phyloP scores from a whole-genome alignment of 1,284 basidiomycete genomes.

The Ceratobasidium sp. region DNA sequence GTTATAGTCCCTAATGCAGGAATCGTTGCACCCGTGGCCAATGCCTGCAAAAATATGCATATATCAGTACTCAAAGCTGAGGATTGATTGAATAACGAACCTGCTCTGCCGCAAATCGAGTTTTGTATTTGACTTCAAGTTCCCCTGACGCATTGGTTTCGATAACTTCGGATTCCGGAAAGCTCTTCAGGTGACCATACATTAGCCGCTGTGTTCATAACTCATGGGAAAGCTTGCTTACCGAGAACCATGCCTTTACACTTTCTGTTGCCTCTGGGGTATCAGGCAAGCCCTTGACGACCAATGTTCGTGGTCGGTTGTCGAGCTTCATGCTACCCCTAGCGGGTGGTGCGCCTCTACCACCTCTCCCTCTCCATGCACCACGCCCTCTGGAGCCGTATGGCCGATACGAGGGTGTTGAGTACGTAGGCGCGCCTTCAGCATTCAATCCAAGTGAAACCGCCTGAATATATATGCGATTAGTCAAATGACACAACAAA shows the following conservation, averaged over 20 bases:
- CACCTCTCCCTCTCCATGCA: constrained; percentile 61
- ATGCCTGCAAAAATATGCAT: constrained; percentile 25
- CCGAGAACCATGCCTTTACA: constrained; percentile 85
- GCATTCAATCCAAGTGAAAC: constrained; percentile 79
- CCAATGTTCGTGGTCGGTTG: constrained; percentile 85
- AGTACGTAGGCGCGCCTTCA: constrained; percentile 52
- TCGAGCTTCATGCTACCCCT: constrained; percentile 86
- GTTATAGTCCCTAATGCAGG: constrained; percentile 42
- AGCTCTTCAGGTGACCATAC: constrained; percentile 58
- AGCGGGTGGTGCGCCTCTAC: constrained; percentile 61
- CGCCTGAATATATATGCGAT: constrained; percentile 61
- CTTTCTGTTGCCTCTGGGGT: constrained; percentile 65
- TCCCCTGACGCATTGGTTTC: constrained; percentile 65
- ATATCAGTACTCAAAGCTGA: neutral
- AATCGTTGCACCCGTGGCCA: constrained; percentile 42
- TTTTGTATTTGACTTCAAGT: constrained; percentile 72
- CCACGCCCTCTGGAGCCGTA: constrained; percentile 51
- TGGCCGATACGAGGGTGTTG: constrained; percentile 52
- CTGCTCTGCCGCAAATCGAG: constrained; percentile 77
- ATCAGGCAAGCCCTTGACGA: constrained; percentile 70
- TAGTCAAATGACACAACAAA: neutral
- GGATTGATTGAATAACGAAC: constrained; percentile 53
- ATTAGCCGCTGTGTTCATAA: constrained; percentile 1
- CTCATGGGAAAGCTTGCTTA: constrained; percentile 53
- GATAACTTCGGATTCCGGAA: constrained; percentile 72